A percentile compares a stretch with the other conserved stretches of the same genome.
These are phyloP conservation scores for Nissolia schottii DNA, from an alignment of 306 rosid genomes.

Conservation along the genomic window DNA sequence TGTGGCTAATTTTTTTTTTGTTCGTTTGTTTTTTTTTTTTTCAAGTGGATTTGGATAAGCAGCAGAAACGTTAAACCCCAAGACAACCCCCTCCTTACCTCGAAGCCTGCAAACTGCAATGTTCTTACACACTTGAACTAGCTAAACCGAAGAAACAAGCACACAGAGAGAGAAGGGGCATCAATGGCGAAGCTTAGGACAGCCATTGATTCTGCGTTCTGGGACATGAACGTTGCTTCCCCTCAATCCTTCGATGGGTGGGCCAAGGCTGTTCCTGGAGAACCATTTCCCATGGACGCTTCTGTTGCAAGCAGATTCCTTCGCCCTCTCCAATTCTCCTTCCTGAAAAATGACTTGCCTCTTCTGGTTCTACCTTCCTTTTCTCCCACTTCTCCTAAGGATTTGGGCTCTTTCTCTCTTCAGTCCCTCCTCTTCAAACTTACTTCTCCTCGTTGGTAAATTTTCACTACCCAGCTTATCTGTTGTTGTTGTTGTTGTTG, in stretches of 20 bases:
- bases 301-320: constrained; percentile 53
- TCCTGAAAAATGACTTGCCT: constrained; percentile 46
- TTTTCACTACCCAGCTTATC: neutral
- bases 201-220: constrained; percentile 79
- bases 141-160: neutral
- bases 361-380: constrained; percentile 54
- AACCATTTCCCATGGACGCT: constrained; percentile 66
- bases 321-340: constrained; percentile 59
- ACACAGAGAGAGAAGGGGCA: neutral
- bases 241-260: constrained; percentile 61
- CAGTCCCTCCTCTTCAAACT: constrained; percentile 60
- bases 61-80: neutral
- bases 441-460: constrained; percentile 48
- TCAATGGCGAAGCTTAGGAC: constrained; percentile 75
- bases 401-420: constrained; percentile 61
- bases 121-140: neutral
- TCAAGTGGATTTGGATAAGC: neutral
- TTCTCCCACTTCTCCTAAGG: constrained; percentile 54
- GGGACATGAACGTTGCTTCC: constrained; percentile 66
- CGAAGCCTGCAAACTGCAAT: neutral
- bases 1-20: no score
- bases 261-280: constrained; percentile 66
- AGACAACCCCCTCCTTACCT: neutral
- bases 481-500: neutral
- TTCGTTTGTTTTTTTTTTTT: neutral